phyloP scores from a whole-genome alignment of 441 rosid genomes.

The Jatropha podagrica region DNA sequence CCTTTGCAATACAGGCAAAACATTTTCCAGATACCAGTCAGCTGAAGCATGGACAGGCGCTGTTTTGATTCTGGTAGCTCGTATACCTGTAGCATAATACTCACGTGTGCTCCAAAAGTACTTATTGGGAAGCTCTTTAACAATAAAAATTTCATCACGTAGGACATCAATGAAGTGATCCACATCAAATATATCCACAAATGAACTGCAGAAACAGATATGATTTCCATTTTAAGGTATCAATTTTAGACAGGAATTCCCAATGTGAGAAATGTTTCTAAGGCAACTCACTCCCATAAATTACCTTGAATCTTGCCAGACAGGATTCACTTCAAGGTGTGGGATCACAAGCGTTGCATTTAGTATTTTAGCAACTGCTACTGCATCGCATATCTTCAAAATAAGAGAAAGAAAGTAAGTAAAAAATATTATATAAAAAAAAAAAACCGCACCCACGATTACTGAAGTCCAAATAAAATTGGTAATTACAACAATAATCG shows the following conservation, averaged over 20 bases:
- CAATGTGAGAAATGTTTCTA: conserved; percentile 2
- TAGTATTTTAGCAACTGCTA: conserved; percentile 84
- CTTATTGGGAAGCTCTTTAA: conserved; percentile 70
- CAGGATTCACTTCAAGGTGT: conserved; percentile 63
- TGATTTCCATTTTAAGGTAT: conserved; percentile 1
- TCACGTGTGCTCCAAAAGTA: conserved; percentile 95
- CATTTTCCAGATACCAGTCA: conserved; percentile 88
- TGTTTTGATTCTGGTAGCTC: conserved; percentile 83
- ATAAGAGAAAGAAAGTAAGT: background rate
- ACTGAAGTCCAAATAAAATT: background rate
- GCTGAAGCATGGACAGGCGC: conserved; percentile 96
- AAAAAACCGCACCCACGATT: background rate
- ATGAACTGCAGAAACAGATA: conserved; percentile 59
- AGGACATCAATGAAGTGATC: conserved; percentile 76
- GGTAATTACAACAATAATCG: background rate
- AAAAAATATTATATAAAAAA: background rate
- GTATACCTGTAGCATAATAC: conserved; percentile 80
- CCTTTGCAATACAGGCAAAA: conserved; percentile 84
- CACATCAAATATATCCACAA: conserved; percentile 82
- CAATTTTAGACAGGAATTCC: conserved; percentile 22
- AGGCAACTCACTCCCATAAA: conserved; percentile 10
- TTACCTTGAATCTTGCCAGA: conserved; percentile 89
- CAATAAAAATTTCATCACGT: conserved; percentile 66
- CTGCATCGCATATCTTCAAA: conserved; percentile 85
- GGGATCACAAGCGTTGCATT: conserved; percentile 86